Base-by-base conservation (phyloP, 2,329 filamentous ascomycete species). In the Apiospora sp. region DNA sequence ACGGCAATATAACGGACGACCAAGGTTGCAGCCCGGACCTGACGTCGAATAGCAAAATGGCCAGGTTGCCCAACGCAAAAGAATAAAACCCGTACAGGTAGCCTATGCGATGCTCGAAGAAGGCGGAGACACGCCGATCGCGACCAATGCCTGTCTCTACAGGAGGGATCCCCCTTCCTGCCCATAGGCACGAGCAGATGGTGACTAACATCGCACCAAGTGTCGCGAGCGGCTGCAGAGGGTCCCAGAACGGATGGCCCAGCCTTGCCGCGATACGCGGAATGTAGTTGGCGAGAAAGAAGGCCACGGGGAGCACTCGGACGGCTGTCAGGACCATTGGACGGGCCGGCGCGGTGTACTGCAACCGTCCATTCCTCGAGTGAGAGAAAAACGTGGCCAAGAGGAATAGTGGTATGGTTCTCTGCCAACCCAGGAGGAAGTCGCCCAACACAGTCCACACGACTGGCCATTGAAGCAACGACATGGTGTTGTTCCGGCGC, bases 401-500 rank as follows among this genome's bases (percentile, higher is more conserved):
- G 58, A 67, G 48, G 44, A 68, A 71, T 22, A 70, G 48, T 19
- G 48, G 48, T 12, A 51, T 41, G 44, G 48, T 27, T 27, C 8
- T 58, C 16, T n/a, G 24, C 70, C 70, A 71, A 0, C 54, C 54
- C 1, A 67, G 16, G n/a, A 67, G 10, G 19, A 37, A 46, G 43
- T 71, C 70, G n/a, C 70, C 70, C 12, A 71, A 43, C 4, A 43
- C 19, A 13, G 41, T 30, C 70, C 70, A 71, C 12, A 67, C 6
- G 3, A 71, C 37, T n/a, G 70, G 70, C 70, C 70, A 71, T 30
- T 71, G 70, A 24, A 51, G 54, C 27, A 30, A 24, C 7, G 70
- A 67, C 10, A 49, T 8, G 10, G 46, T 67, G 43, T 71, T 64
- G 54, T 13, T 43, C 24, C 51, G 30, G 22, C 70, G 70, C 70